Percentiles rank a stretch among this genome's conserved stretches.
Conservation (phyloP, 192 early-diverging fungal species). For the Linderina pennispora region DNA sequence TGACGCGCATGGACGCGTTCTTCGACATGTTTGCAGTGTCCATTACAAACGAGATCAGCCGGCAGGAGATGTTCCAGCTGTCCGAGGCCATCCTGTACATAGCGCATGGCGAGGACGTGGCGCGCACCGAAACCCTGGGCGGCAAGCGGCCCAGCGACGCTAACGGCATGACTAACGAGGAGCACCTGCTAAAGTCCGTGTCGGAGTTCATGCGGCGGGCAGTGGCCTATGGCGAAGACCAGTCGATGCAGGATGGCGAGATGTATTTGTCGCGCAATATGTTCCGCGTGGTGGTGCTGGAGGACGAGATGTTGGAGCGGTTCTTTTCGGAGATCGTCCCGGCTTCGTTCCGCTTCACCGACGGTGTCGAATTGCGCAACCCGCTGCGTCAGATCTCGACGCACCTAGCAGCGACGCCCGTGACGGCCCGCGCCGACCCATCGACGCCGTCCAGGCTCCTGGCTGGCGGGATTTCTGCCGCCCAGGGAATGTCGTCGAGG, state of each 20-base stretch:
- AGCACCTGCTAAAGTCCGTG: conserved; percentile 39
- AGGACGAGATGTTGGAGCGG: conserved; percentile 76
- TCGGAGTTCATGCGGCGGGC: conserved; percentile 28
- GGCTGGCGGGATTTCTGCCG: conserved; percentile 22
- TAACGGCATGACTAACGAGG: conserved; percentile 44
- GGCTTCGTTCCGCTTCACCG: conserved; percentile 39
- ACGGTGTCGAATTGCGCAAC: conserved; percentile 41
- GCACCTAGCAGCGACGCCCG: conserved; percentile 26
- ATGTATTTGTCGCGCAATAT: conserved; percentile 31
- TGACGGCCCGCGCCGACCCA: conserved; percentile 13
- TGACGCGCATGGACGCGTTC: conserved; percentile 72
- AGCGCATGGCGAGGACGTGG: conserved; percentile 27
- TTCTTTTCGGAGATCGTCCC: conserved; percentile 64
- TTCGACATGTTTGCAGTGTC: conserved; percentile 77
- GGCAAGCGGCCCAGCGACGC: not conserved
- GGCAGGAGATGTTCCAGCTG: conserved; percentile 76
- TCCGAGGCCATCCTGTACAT: conserved; percentile 85
- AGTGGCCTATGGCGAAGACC: conserved; percentile 9
- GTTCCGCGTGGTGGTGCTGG: conserved; percentile 79
- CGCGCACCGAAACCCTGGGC: conserved; percentile 1
- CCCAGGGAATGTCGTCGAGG: conserved; percentile 35
- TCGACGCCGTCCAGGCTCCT: conserved; percentile 20
- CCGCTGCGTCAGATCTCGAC: conserved; percentile 37
- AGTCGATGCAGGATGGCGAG: not conserved
- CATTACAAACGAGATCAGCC: conserved; percentile 55